These are phyloP conservation scores for Globisporangium uncinulatum DNA, from an alignment of 352 stramenopile species.

Conservation along the genomic window DNA sequence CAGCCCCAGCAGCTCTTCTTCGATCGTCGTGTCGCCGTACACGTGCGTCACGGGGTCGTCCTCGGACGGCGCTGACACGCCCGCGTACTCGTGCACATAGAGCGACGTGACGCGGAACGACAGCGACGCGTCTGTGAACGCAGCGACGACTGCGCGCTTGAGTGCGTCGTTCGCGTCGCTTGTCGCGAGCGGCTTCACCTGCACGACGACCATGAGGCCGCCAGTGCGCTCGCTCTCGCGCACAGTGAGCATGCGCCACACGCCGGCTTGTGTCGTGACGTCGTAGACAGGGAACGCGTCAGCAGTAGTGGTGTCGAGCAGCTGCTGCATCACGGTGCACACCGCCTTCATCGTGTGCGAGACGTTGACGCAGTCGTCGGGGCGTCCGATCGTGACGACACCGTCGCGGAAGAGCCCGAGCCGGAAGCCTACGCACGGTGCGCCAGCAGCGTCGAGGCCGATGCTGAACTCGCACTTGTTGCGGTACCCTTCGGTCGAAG, in stretches of 20 bases:
- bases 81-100: constrained; percentile 91
- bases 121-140: constrained; percentile 32
- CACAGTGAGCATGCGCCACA: constrained; percentile 78
- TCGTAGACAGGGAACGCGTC: constrained; percentile 65
- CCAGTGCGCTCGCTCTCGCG: constrained; percentile 57
- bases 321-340: constrained; percentile 53
- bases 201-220: constrained; percentile 77
- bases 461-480: constrained; percentile 99
- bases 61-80: constrained; percentile 83
- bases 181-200: constrained; percentile 50
- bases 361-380: constrained; percentile 75
- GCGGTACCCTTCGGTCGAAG: constrained; percentile 85
- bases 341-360: constrained; percentile 77
- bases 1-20: constrained; percentile 84
- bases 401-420: constrained; percentile 78
- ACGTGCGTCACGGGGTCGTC: constrained; percentile 85
- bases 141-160: constrained; percentile 35
- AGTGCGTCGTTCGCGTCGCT: constrained; percentile 31
- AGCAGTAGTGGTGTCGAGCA: constrained; percentile 28
- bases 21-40: constrained; percentile 63
- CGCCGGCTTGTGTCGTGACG: constrained; percentile 55
- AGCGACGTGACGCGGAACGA: constrained; percentile 80
- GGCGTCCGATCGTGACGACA: constrained; percentile 59
- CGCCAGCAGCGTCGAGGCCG: constrained; percentile 69
- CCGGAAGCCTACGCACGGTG: constrained; percentile 85